Conservation (phyloP, 768 basidiomycete genomes). For the Ramaria sp. region DNA sequence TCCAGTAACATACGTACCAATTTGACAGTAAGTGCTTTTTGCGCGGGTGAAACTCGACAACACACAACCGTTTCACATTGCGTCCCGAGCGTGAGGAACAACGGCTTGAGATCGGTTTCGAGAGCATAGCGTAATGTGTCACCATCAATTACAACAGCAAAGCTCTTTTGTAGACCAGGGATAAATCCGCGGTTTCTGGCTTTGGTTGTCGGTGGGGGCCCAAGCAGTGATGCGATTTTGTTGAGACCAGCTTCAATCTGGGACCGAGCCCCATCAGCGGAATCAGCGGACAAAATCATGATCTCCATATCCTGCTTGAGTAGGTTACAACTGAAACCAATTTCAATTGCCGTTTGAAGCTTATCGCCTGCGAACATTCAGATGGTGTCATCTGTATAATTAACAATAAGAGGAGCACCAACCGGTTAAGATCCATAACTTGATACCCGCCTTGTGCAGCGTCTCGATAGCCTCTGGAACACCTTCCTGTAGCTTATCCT, state of each 20-base stretch:
- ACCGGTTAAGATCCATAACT: constrained; percentile 96
- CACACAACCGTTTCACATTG: constrained; percentile 98
- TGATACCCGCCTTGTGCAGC: constrained; percentile 89
- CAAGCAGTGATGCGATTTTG: constrained; percentile 82
- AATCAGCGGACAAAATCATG: constrained; percentile 90
- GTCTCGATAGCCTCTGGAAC: constrained; percentile 94
- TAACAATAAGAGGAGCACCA: constrained; percentile 11
- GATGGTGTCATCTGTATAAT: not conserved
- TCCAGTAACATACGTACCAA: constrained; percentile 39
- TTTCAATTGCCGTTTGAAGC: constrained; percentile 96
- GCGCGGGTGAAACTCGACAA: constrained; percentile 93
- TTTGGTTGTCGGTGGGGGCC: constrained; percentile 57
- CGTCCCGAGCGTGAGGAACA: constrained; percentile 57
- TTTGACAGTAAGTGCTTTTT: constrained; percentile 95
- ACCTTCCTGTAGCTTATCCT: constrained; percentile 95
- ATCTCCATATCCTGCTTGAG: constrained; percentile 92
- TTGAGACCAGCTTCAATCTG: constrained; percentile 91
- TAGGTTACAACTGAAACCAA: constrained; percentile 90
- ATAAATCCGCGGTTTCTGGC: constrained; percentile 54
- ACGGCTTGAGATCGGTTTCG: constrained; percentile 58
- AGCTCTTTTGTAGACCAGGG: constrained; percentile 34
- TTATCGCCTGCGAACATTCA: constrained; percentile 62
- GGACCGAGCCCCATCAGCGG: constrained; percentile 56
- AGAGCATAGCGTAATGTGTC: constrained; percentile 77
- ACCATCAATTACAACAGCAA: constrained; percentile 95